Evolutionary conservation across 495 filamentous ascomycete genomes (phyloP).

Genomic region (Penicillium daleae): DNA sequence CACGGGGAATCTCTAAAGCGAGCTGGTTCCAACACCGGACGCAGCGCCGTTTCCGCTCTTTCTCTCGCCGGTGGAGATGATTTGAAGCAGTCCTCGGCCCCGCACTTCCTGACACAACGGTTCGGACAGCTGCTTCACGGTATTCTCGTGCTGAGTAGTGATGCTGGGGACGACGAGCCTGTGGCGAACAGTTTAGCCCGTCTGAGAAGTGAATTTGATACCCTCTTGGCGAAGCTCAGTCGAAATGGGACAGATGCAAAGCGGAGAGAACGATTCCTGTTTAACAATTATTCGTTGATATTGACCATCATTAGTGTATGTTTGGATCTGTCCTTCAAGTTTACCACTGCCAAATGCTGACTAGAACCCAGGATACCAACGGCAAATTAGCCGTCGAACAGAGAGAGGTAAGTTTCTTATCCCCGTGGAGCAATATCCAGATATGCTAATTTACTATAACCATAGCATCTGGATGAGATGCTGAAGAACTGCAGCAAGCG

Average conservation of each 20-base stretch:
- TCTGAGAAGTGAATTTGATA: constrained; percentile 76
- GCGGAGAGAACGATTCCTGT: constrained; percentile 84
- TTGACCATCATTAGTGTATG: constrained; percentile 81
- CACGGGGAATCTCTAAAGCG: constrained; percentile 83
- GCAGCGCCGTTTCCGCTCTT: constrained; percentile 56
- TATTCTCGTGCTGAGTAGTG: constrained; percentile 77
- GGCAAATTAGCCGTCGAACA: constrained; percentile 80
- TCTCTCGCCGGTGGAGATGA: constrained; percentile 61
- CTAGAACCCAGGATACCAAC: constrained; percentile 60
- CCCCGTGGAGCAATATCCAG: background rate
- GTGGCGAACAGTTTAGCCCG: constrained; percentile 77
- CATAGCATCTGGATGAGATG: constrained; percentile 51
- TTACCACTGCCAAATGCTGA: constrained; percentile 24
- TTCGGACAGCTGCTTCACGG: constrained; percentile 90
- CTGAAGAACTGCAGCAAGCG: constrained; percentile 48
- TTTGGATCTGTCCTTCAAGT: constrained; percentile 1
- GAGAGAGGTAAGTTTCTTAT: constrained; percentile 50
- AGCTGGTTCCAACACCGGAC: constrained; percentile 54
- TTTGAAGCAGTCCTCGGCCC: constrained; percentile 76
- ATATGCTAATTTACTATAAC: background rate
- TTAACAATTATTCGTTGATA: constrained; percentile 92
- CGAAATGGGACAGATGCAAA: constrained; percentile 71
- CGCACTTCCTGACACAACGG: constrained; percentile 87
- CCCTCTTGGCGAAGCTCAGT: constrained; percentile 70
- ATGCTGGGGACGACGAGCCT: constrained; percentile 92